Conservation (phyloP, 371 early-diverging fungal genomes). For the Apophysomyces sp. region DNA sequence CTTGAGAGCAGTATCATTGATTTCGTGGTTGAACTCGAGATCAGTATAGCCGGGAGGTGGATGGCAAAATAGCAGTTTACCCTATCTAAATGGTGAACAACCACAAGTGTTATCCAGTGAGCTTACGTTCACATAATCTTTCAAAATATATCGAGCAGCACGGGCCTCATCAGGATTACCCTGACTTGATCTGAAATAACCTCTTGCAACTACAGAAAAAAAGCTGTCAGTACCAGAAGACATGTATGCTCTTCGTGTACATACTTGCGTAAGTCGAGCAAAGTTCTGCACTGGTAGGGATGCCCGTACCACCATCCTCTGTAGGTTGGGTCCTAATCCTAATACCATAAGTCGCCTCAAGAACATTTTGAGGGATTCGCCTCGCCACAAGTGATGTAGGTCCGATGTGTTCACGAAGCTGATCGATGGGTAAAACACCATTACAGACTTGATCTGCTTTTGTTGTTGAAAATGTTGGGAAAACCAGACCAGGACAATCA, state of each 20-base stretch:
- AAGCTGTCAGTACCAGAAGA: not conserved
- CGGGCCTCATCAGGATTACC: conserved; percentile 98
- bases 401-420: conserved; percentile 93
- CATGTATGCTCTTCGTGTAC: not conserved
- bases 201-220: conserved; percentile 79
- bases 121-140: conserved; percentile 91
- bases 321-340: conserved; percentile 70
- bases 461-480: conserved; percentile 98
- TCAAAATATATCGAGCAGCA: conserved; percentile 92
- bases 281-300: conserved; percentile 83
- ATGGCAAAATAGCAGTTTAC: conserved; percentile 85
- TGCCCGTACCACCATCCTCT: conserved; percentile 82
- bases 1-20: conserved; percentile 63
- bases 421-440: conserved; percentile 99
- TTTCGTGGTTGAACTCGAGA: conserved; percentile 75
- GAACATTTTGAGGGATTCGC: conserved; percentile 85
- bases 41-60: conserved; percentile 74
- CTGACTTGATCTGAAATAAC: conserved; percentile 86
- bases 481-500: conserved; percentile 99
- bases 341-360: conserved; percentile 95
- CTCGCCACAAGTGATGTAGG: conserved; percentile 83
- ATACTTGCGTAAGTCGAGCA: conserved; percentile 74
- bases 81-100: conserved; percentile 33
- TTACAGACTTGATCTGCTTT: conserved; percentile 98
- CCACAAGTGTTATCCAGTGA: not conserved